Evolutionary conservation across 176 grass and related monocot genomes (phyloP), one percentile per base, ranked within the genome.

Genomic region (Oryza punctata): DNA sequence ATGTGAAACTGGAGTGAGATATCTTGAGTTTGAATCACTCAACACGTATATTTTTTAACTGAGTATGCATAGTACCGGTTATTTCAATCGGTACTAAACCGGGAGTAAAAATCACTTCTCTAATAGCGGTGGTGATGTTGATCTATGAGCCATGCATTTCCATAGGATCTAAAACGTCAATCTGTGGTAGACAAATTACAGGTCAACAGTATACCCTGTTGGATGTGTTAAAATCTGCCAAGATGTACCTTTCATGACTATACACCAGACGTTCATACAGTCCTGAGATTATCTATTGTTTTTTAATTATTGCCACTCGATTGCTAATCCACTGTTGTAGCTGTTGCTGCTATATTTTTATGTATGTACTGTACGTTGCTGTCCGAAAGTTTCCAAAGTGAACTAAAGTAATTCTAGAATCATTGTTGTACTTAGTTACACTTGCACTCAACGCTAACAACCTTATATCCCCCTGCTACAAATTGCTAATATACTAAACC

Each of bases 231-330:
- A 68, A 25, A 68, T 37, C 47, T 41, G 41, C 29, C 52, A 81
- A 80, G 24, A 71, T 54, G 65, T 77, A 70, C 66, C 78, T 81
- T 81, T 72, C 88, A 77, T 70, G 41, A 70, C 30, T 41, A 70
- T 44, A 52, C 38, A 64, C 77, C 46, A 64, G 44, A 72, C 18
- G 19, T 8, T 61, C 57, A 61, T 11, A 3, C 13, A 35, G 0
- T 60, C 33, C 59, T 45, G 6, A 26, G 15, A 45, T 70, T 21
- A 33, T 35, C 12, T 33, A 25, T 72, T 32, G 2, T 71, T 66
- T 37, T 72, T 65, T 32, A 59, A 8, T 77, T 66, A 15, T 10
- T 19, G 3, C 0, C 38, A 47, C 38, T 69, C 24, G 67, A 66
- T 78, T 83, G 3, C 52, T 3, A 57, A 57, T 57, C 5, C 9